Conservation (phyloP, 257 asterid genomes). For the Craterostigma plantagineum region DNA sequence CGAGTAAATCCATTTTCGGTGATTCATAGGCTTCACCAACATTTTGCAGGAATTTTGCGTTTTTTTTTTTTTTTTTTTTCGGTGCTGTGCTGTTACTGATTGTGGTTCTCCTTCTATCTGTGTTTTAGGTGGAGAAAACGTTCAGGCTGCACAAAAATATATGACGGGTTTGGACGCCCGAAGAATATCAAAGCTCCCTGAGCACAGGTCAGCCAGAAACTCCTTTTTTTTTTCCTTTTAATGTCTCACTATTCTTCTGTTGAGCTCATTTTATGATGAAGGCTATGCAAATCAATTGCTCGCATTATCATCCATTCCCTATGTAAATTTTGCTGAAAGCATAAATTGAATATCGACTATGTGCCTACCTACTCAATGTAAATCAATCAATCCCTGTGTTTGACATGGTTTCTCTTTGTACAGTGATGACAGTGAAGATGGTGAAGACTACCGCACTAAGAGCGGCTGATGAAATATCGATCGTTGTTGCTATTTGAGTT, state of each 20-base stretch:
- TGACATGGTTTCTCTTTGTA: slow-evolving; percentile 15
- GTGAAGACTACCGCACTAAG: slow-evolving; percentile 27
- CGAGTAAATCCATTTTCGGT: too few species aligned
- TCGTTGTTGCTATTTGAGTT: neutral
- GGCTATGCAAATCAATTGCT: neutral
- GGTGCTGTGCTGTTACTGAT: neutral
- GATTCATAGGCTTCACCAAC: neutral
- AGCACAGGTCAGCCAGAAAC: slow-evolving; percentile 59
- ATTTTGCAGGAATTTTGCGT: neutral
- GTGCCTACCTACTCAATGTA: too few species aligned
- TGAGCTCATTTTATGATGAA: neutral
- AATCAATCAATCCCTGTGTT: too few species aligned
- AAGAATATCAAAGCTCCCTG: slow-evolving; percentile 86
- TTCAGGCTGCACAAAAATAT: slow-evolving; percentile 87
- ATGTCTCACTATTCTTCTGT: too few species aligned
- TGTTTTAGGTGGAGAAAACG: slow-evolving; percentile 56
- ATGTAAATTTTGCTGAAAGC: neutral
- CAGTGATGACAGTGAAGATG: slow-evolving; percentile 66
- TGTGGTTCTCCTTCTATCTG: slow-evolving; percentile 1
- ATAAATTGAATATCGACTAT: too few species aligned
- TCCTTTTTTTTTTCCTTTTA: neutral
- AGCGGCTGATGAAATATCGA: neutral
- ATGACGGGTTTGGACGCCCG: slow-evolving; percentile 96
- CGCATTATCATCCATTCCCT: neutral
- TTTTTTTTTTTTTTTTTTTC: too few species aligned